A percentile compares a stretch with the other conserved stretches of the same genome.
phyloP scores from a whole-genome alignment of 176 grass and related monocot species.

The Cocos nucifera region DNA sequence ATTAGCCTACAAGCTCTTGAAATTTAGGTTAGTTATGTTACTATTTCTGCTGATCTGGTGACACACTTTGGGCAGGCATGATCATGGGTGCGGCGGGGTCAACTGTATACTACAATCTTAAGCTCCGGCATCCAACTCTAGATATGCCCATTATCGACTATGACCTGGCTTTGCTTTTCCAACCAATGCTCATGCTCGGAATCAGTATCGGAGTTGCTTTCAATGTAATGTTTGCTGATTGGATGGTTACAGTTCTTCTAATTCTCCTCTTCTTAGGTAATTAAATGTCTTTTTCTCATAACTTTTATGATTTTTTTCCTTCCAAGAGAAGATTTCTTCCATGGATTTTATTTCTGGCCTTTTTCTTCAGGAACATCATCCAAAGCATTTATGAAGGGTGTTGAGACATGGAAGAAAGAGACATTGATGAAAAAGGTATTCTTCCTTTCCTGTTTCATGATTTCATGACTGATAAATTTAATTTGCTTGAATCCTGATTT shows the following conservation, averaged over 20 bases:
- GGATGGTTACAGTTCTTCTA: constrained; percentile 20
- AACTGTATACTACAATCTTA: constrained; percentile 17
- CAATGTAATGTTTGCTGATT: constrained; percentile 19
- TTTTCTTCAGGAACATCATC: constrained; percentile 4
- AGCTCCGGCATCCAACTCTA: constrained; percentile 16
- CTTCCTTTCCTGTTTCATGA: background rate
- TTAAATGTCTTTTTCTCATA: background rate
- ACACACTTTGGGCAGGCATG: constrained; percentile 6
- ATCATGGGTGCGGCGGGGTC: constrained; percentile 15
- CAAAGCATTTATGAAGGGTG: constrained; percentile 7
- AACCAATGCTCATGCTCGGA: constrained; percentile 19
- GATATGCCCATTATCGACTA: constrained; percentile 21
- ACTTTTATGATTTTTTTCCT: background rate
- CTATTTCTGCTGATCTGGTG: too few relatives aligned
- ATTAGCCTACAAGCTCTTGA: too few relatives aligned
- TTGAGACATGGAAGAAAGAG: constrained; percentile 22
- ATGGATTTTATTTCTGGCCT: background rate
- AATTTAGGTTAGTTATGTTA: too few relatives aligned
- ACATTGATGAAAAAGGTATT: constrained; percentile 13
- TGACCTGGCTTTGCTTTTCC: constrained; percentile 16
- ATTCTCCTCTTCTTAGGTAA: constrained; percentile 19
- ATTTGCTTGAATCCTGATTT: background rate
- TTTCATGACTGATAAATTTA: background rate
- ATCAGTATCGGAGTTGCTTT: constrained; percentile 14
- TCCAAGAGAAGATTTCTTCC: background rate